Evolutionary conservation across 2,329 filamentous ascomycete species (phyloP).

Genomic region (Penicillium sclerotiorum): DNA sequence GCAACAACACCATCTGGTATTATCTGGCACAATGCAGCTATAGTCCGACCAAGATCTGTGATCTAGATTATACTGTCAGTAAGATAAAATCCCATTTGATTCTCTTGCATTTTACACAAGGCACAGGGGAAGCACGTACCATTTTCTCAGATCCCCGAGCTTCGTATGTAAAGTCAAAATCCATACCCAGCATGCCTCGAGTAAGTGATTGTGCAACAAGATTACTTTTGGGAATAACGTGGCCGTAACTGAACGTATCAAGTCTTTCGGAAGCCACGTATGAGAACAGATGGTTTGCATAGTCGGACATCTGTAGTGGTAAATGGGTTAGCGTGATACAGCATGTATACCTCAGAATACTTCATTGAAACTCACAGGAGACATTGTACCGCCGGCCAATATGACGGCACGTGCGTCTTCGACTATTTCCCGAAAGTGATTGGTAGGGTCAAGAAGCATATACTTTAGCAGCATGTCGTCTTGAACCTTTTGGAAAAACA

Average conservation of each 20-base stretch:
- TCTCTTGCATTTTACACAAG: too few species aligned
- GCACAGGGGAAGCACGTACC: constrained; percentile 39
- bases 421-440: constrained; percentile 87
- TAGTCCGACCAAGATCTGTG: constrained; percentile 69
- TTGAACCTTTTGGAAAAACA: constrained; percentile 58
- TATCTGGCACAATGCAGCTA: constrained; percentile 70
- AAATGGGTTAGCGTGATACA: constrained; percentile 10
- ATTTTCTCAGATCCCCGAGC: constrained; percentile 69
- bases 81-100: neutral
- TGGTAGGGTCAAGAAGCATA: constrained; percentile 84
- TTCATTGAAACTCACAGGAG: constrained; percentile 58
- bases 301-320: constrained; percentile 71
- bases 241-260: constrained; percentile 84
- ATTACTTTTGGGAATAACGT: constrained; percentile 84
- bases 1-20: constrained; percentile 89
- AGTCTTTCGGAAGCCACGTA: constrained; percentile 66
- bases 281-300: constrained; percentile 81
- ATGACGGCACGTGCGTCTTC: constrained; percentile 83
- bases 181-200: constrained; percentile 48
- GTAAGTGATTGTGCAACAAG: constrained; percentile 75
- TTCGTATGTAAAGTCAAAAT: constrained; percentile 87
- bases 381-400: constrained; percentile 95
- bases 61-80: constrained; percentile 49
- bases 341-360: constrained; percentile 5
- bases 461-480: constrained; percentile 70